Conservation (phyloP, 768 basidiomycete species). For the Tephrocybe sp. region DNA sequence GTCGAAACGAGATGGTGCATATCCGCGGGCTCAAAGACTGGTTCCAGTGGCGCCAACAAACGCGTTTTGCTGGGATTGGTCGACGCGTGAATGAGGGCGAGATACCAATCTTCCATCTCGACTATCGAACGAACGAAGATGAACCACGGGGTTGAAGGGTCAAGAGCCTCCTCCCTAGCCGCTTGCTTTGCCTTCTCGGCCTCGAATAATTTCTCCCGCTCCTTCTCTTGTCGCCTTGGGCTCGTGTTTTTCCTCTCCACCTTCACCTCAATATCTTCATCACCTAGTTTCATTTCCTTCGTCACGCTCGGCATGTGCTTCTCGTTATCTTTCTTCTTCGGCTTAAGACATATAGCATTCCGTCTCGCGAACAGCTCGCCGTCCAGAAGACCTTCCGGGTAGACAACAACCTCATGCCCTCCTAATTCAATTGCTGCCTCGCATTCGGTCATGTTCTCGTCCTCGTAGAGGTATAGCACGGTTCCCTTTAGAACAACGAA, state of each 20-base stretch:
- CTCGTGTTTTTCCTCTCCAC: slow-evolving; percentile 23
- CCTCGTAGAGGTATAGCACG: slow-evolving; percentile 90
- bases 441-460: slow-evolving; percentile 87
- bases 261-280: slow-evolving; percentile 29
- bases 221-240: slow-evolving; percentile 35
- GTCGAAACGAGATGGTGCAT: slow-evolving; percentile 82
- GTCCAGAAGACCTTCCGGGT: slow-evolving; percentile 71
- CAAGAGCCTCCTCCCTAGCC: slow-evolving; percentile 48
- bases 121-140: slow-evolving; percentile 85
- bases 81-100: slow-evolving; percentile 75
- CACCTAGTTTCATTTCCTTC: slow-evolving; percentile 46
- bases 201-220: slow-evolving; percentile 32
- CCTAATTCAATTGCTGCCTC: slow-evolving; percentile 87
- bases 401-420: slow-evolving; percentile 73
- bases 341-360: slow-evolving; percentile 79
- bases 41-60: slow-evolving; percentile 54
- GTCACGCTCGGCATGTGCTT: slow-evolving; percentile 47
- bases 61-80: slow-evolving; percentile 60
- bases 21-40: slow-evolving; percentile 71
- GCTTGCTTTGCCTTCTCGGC: slow-evolving; percentile 41
- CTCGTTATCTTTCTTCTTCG: slow-evolving; percentile 36
- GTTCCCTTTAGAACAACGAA: slow-evolving; percentile 90
- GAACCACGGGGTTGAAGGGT: slow-evolving; percentile 77
- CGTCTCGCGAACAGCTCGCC: slow-evolving; percentile 90
- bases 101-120: slow-evolving; percentile 98